Base-by-base conservation (phyloP, 1,139 yeast genomes). In the Nakaseomyces glabratus region DNA sequence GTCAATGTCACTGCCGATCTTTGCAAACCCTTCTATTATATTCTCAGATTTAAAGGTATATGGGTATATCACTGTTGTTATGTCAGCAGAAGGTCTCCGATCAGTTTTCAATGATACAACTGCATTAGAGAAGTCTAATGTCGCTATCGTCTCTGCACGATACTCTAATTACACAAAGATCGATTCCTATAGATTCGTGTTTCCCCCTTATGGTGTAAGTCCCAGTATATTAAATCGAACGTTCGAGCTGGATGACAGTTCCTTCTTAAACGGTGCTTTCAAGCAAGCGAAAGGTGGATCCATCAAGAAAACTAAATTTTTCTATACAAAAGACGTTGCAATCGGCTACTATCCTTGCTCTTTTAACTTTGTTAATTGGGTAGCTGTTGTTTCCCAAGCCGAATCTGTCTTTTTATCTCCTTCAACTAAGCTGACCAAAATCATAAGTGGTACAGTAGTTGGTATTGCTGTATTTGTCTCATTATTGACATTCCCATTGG, bases 401-500 rank as follows among this genome's bases (percentile, higher is more conserved):
- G 68, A 72, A 42, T 50, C 67, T 1, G 68, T 60, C 1, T 84
- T 85, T 47, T 65, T 75, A 51, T 70, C 66, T 1, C 93, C 95
- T 0, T 71, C 81, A 4, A 58, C 66, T 18, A 69, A 67, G 41
- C 61, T 86, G 32, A 68, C 80, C 3, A 73, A 73, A 43, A 80
- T 84, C 35, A 77, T 84, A 39, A 70, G 80, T 33, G 94, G 93
- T 2, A 77, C 82, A 1, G 85, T 82, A 15, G 62, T 84, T 26
- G 95, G 86, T 1, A 74, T 84, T 20, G 88, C 93, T 2, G 84
- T 66, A 0, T 72, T 82, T 42, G 75, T 86, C 63, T 71, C 84
- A 44, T 45, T 84, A 1, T 60, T 82, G 13, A 84, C 96, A 1
- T 72, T 86, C 54, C 86, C 93, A 2, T 60, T 85, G 38, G 88